Evolutionary conservation across 345 rosid species (phyloP), one percentile per base, ranked within the genome.

Genomic region (Cardamine resedifolia): DNA sequence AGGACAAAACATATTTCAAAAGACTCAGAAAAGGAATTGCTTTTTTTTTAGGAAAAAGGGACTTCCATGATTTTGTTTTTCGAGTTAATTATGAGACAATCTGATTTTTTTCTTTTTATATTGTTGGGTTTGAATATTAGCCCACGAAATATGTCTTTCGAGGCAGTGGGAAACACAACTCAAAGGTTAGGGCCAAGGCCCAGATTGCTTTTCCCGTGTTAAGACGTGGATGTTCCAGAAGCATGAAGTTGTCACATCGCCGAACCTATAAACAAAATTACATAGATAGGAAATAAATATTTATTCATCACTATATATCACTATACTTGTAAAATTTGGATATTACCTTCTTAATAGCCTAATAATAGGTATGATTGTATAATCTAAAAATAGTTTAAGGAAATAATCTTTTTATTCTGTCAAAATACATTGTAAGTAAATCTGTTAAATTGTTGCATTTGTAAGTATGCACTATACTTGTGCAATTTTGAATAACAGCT

Each of bases 31-130:
- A 70, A 26, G 30, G 24, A 62, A 52, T 70, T 56, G 24, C 14
- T 15, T 57, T 75, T 23, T 23, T 53, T 56, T 5, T 0, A 7
- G 11, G 60, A 28, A 36, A 64, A 70, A 55, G 6, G 28, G 28
- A 26, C 10, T 56, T 45, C n/a, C 24, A 76, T 76, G 66, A 76
- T 70, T 76, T 70, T 76, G 71, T 47, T 49, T 69, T 34, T 48
- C 52, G 10, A 64, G 71, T 70, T 76, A 63, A 56, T 72, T 64
- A 64, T 47, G 55, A 57, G 38, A 70, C 58, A 76, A 11, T 53
- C 21, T 63, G 19, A 44, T 56, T 34, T 53, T 31, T 10, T 41
- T 26, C 6, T 18, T 3, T 7, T 7, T n/a, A 16, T 44, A 14
- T 14, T 14, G 16, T 14, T 41, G 20, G 49, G 49, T 44, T 44